Evolutionary conservation across 2,329 filamentous ascomycete genomes (phyloP).

Genomic region (Claviceps cyperi): DNA sequence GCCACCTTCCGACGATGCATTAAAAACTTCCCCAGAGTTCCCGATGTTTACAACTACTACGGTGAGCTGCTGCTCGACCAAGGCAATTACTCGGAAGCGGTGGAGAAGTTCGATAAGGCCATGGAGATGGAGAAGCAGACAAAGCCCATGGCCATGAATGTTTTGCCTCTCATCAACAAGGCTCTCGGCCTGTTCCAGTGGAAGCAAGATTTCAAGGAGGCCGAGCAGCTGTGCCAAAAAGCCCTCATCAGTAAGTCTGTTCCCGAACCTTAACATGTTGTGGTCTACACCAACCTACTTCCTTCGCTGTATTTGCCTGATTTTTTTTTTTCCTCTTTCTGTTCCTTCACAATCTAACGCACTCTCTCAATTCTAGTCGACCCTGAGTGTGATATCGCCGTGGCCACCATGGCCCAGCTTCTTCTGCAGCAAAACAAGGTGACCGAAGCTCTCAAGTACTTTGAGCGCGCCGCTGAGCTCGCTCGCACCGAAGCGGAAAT

Average conservation of each 20-base stretch:
- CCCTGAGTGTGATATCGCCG: constrained; percentile 95
- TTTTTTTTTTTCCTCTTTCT: neutral
- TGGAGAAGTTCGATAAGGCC: constrained; percentile 97
- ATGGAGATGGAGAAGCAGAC: constrained; percentile 95
- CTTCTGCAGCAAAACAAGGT: constrained; percentile 97
- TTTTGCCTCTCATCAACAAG: constrained; percentile 96
- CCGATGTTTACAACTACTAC: constrained; percentile 99
- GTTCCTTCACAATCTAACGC: too few relatives aligned
- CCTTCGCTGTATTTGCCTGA: too few relatives aligned
- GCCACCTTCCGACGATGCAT: constrained; percentile 94
- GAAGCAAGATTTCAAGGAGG: constrained; percentile 91
- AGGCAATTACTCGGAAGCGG: constrained; percentile 85
- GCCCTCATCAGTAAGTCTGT: constrained; percentile 73
- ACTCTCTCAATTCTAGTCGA: constrained; percentile 48
- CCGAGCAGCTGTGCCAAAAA: constrained; percentile 93
- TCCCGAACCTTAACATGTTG: too few relatives aligned
- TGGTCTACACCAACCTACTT: too few relatives aligned
- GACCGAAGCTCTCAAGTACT: constrained; percentile 86
- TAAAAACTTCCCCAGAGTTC: constrained; percentile 95
- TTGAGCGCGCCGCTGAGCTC: constrained; percentile 89
- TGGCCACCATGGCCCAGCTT: constrained; percentile 96
- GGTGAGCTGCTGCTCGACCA: constrained; percentile 94
- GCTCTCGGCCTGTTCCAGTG: constrained; percentile 93
- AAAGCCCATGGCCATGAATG: constrained; percentile 93
- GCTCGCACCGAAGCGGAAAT: constrained; percentile 91